These are phyloP conservation scores for Vinca minor DNA, from an alignment of 257 asterid species.

Conservation along the genomic window DNA sequence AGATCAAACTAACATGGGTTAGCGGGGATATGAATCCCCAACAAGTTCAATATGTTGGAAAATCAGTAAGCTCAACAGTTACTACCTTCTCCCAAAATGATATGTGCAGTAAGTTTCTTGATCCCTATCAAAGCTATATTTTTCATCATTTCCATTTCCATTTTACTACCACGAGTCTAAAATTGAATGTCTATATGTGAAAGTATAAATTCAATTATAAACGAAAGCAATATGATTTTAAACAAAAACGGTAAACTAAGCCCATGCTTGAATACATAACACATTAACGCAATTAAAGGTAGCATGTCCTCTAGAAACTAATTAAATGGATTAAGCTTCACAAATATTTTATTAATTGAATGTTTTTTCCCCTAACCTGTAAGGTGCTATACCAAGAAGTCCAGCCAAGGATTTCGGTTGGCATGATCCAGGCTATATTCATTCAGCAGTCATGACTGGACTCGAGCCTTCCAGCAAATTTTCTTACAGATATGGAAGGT, in stretches of 20 bases:
- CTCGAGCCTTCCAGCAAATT: constrained; percentile 51
- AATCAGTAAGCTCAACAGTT: constrained; percentile 32
- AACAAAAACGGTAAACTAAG: too few relatives aligned
- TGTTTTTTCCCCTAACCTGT: background rate
- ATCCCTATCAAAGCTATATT: background rate
- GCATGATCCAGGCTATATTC: constrained; percentile 92
- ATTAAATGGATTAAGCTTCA: too few relatives aligned
- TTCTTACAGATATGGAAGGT: constrained; percentile 80
- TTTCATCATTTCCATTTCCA: too few relatives aligned
- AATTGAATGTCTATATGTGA: too few relatives aligned
- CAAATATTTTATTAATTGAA: background rate
- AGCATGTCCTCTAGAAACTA: background rate
- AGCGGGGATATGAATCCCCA: constrained; percentile 64
- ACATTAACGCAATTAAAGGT: too few relatives aligned
- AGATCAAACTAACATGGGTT: constrained; percentile 84
- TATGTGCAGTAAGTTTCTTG: constrained; percentile 60
- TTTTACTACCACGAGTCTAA: too few relatives aligned
- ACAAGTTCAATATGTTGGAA: constrained; percentile 51
- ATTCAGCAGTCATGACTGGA: constrained; percentile 58
- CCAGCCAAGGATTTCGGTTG: constrained; percentile 86
- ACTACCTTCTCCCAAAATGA: constrained; percentile 56
- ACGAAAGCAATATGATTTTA: too few relatives aligned
- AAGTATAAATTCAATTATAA: too few relatives aligned
- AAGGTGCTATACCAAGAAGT: constrained; percentile 31
- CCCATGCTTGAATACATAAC: too few relatives aligned